Conservation (phyloP, 176 grass and related monocot species). For the Saccharum spontaneum region DNA sequence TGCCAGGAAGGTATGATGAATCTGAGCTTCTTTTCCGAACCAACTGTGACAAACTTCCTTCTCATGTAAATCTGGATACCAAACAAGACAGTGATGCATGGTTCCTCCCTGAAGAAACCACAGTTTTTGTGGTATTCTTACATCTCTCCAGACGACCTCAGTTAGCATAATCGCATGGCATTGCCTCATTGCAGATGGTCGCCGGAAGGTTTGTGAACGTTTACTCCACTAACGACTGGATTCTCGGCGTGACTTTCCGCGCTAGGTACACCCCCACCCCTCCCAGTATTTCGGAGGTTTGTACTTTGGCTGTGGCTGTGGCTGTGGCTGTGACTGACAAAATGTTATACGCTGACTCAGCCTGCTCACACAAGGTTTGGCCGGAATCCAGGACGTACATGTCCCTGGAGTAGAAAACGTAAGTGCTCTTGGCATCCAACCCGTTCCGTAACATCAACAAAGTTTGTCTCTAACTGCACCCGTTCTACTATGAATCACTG, state of each 20-base stretch:
- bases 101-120: too few species aligned
- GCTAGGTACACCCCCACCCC: conserved; percentile 56
- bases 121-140: too few species aligned
- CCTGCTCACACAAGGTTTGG: conserved; percentile 87
- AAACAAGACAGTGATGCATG: too few species aligned
- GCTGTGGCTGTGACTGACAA: neutral
- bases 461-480: neutral
- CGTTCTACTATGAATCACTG: neutral
- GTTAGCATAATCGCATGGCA: conserved; percentile 8
- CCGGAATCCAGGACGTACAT: conserved; percentile 78
- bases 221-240: conserved; percentile 89
- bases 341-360: conserved; percentile 39
- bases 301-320: too few species aligned
- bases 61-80: neutral
- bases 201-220: conserved; percentile 86
- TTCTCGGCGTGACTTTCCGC: conserved; percentile 79
- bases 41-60: neutral
- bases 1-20: conserved; percentile 75
- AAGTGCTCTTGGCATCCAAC: conserved; percentile 9
- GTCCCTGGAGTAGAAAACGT: conserved; percentile 85
- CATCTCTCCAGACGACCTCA: too few species aligned
- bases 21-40: neutral
- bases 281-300: neutral
- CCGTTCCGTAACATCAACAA: neutral
- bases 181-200: conserved; percentile 60